Percentiles rank a stretch among this genome's conserved stretches.
Evolutionary conservation across 2,329 filamentous ascomycete species (phyloP).

Genomic region (Trichoderma harzianum): DNA sequence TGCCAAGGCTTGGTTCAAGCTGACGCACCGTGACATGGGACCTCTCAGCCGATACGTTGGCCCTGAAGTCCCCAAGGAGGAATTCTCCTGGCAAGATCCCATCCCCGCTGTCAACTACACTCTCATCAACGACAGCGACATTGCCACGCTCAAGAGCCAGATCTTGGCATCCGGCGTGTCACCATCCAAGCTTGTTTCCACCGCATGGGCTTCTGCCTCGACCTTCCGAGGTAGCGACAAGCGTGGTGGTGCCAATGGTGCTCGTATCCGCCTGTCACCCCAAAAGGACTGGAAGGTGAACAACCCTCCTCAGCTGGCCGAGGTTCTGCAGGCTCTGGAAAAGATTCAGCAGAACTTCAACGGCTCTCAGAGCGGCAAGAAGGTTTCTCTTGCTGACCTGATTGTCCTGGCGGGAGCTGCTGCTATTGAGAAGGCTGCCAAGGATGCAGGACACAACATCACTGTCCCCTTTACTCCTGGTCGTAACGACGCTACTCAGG

Average conservation of each 20-base stretch:
- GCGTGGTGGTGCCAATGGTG: slow-evolving; percentile 78
- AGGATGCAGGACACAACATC: slow-evolving; percentile 44
- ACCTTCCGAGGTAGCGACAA: slow-evolving; percentile 75
- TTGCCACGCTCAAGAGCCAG: slow-evolving; percentile 63
- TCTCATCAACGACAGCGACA: slow-evolving; percentile 59
- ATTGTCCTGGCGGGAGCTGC: slow-evolving; percentile 72
- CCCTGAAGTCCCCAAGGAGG: slow-evolving; percentile 68
- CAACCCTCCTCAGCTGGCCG: slow-evolving; percentile 63
- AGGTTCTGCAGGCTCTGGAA: slow-evolving; percentile 62
- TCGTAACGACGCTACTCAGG: slow-evolving; percentile 66
- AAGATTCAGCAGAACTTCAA: slow-evolving; percentile 66
- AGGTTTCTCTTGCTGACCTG: slow-evolving; percentile 73
- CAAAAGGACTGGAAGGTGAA: slow-evolving; percentile 72
- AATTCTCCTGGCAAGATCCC: slow-evolving; percentile 72
- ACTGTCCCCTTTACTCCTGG: slow-evolving; percentile 70
- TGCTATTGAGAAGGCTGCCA: slow-evolving; percentile 68
- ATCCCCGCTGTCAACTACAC: slow-evolving; percentile 58
- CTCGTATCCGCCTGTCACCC: slow-evolving; percentile 69
- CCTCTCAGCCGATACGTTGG: slow-evolving; percentile 68
- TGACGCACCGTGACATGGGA: slow-evolving; percentile 76
- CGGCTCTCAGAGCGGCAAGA: slow-evolving; percentile 56
- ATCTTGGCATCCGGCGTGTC: slow-evolving; percentile 62
- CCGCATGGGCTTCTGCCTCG: slow-evolving; percentile 67
- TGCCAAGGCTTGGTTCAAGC: slow-evolving; percentile 76
- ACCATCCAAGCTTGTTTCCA: slow-evolving; percentile 58